Evolutionary conservation across 2,329 filamentous ascomycete species (phyloP), one percentile per base, ranked within the genome.

Genomic region (Scedosporium aurantiacum): DNA sequence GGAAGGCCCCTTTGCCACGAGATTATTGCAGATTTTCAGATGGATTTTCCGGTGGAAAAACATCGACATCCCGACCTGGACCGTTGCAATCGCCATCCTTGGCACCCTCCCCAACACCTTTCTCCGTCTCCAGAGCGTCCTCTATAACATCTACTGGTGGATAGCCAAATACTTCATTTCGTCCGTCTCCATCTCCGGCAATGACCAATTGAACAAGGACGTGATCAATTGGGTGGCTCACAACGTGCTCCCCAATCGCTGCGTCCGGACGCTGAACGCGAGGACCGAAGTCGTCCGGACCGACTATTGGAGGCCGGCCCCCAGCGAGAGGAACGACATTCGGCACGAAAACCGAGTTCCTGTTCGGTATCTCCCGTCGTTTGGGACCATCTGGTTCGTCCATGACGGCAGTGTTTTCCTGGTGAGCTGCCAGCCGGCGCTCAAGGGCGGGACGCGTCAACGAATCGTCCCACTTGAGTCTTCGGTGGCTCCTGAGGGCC

Each of bases 151-250:
- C 25, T 75, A 73, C 62, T 73, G 72, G 68, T 72, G 69, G 68
- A 64, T 73, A 5, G 69, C 72, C 2, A 66, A 69, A 2, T 74
- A 74, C 63, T 68, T 74, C 60, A 75, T 72, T 0, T 70, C 73
- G 2, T 72, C 72, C 2, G 70, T 75, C 25, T 73, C 72, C 25
- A 71, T 75, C 56, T 67, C 69, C 1, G 69, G 69, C 23, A 69
- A 67, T 37, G 73, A 75, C 64, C 67, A 70, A 5, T 69, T 75
- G 56, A 75, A 74, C 64, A 66, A 69, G 5, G 73, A 75, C 55
- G 71, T 74, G 3, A 65, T 75, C 58, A 74, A 74, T 67, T 75
- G 72, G 72, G 64, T 75, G 7, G 71, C 71, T 2, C 68, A 71
- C 41, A 67, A 73, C 6, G 69, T 75, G 2, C 69, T 75, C n/a